Percentiles rank a stretch among this genome's conserved stretches.
These are phyloP conservation scores for Haplosporangium sp. DNA, from an alignment of 371 early-diverging fungal species.

Conservation along the genomic window DNA sequence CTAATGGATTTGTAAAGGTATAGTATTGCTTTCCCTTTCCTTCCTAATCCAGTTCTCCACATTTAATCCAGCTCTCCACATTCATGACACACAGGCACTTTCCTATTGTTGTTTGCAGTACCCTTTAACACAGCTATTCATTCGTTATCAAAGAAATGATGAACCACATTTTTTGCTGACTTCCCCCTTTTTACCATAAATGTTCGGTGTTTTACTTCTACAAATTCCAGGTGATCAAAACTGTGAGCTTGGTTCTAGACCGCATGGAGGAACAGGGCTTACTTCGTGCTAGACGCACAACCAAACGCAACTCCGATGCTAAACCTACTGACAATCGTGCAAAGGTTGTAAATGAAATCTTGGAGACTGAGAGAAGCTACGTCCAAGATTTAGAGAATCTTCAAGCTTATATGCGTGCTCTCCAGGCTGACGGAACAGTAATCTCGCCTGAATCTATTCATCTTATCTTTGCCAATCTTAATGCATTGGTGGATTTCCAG, in stretches of 20 bases:
- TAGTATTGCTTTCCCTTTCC: neutral
- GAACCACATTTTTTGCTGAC: constrained; percentile 4
- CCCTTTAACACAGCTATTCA: neutral
- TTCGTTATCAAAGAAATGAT: neutral
- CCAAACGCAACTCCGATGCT: constrained; percentile 68
- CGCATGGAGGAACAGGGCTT: constrained; percentile 76
- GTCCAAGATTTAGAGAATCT: constrained; percentile 90
- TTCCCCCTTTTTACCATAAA: neutral
- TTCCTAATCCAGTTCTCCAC: neutral
- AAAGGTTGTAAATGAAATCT: constrained; percentile 87
- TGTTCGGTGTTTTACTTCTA: too few species aligned
- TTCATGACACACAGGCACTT: neutral
- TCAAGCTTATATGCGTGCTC: constrained; percentile 78
- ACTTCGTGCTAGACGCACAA: constrained; percentile 61
- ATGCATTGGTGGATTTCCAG: constrained; percentile 95
- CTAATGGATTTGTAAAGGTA: constrained; percentile 96
- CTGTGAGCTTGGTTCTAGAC: constrained; percentile 77
- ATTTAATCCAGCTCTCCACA: neutral
- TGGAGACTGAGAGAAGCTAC: constrained; percentile 96
- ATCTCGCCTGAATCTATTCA: constrained; percentile 79
- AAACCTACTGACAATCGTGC: constrained; percentile 86
- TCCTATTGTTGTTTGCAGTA: constrained; percentile 16
- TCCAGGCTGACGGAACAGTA: constrained; percentile 55
- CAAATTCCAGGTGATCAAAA: constrained; percentile 66
- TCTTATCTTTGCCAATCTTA: constrained; percentile 92